Base-by-base conservation (phyloP, 306 rosid genomes). In the Sesbania bispinosa region DNA sequence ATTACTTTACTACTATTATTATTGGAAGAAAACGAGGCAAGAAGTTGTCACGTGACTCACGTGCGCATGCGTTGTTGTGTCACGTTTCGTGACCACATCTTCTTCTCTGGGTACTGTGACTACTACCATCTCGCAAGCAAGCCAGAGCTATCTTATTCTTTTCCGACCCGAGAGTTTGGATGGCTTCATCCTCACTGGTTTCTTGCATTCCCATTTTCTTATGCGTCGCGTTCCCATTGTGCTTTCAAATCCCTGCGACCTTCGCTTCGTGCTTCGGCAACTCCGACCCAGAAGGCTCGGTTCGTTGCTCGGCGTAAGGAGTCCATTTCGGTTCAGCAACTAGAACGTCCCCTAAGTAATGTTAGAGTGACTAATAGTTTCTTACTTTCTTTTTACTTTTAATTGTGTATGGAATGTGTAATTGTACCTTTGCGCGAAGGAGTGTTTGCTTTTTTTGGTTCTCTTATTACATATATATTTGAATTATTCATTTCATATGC, bases 261-360 rank as follows among this genome's bases (percentile, higher is more conserved):
- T 26, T 84, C 85, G 47, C 59, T 85, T 62, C 89, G 86, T 23
- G 87, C 83, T 62, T 93, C 92, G 10, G 89, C 90, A 1, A 64
- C 61, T 78, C 64, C 85, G 0, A 66, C 14, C 10, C 87, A 83
- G 4, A 90, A 87, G 78, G 98, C 89, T 21, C 92, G 86, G 0
- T 90, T 94, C 79, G 79, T 86, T 10, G 97, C 92, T 29, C 92
- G 96, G 10, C 85, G 97, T 9, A 87, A 54, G 67, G 96, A 90
- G 54, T 84, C 96, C 4, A 42, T 85, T 47, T 62, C 85, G 0
- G 97, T 90, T 71, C 87, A 69, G 21, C 97, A 86, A 79, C 92
- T 90, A 42, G 47, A 76, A 64, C 96, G 96, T 10, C 95, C 98
- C 59, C 84, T 94, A 87, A 70, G 98, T 90, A 90, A 90, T 87